Base-by-base conservation (phyloP, 768 basidiomycete species). In the Pulveroboletus sp. region DNA sequence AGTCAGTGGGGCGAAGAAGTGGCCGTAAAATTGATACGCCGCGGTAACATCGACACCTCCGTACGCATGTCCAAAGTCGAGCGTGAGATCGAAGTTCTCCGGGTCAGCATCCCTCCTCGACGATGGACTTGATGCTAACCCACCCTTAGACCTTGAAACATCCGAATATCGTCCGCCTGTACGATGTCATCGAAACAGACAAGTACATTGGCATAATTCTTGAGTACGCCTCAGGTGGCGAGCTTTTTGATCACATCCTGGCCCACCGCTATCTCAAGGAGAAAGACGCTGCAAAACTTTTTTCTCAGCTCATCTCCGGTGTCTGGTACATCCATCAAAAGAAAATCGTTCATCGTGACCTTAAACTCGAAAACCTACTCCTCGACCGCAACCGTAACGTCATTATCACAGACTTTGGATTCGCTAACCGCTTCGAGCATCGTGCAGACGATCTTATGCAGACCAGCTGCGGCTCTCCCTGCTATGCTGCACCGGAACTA, bases 181-280 rank as follows among this genome's bases (percentile, higher is more conserved):
- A 95, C 79, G 96, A 99, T 65, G 94, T 98, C 18, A 96, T 99
- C 58, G 94, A 98, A 69, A 98, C 96, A 1, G 96, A 98, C 76
- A 97, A 96, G 70, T 98, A 98, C 72, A 98, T 99, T 61, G 96
- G 96, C 33, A 99, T 99, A 65, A 95, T 99, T 59, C 82, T 99
- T 54, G 96, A 98, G 68, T 98, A 95, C 62, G 96, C 96, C 32
- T 93, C 92, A 1, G 96, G 96, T 46, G 96, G 96, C 49, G 96
- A 99, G 67, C 83, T 99, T 18, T 98, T 99, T 69, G 96, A 99
- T 71, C 92, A 97, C 69, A 99, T 99, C 66, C 82, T 98, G 45
- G 95, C 95, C 17, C 96, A 97, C 66, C 88, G 93, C 37, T 96
- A 95, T 69, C 84, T 99, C 59, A 86, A 88, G 57, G 96, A 98